Evolutionary conservation across 805 yeast species (phyloP), one percentile per base, ranked within the genome.

Genomic region (Ogataea corticis): DNA sequence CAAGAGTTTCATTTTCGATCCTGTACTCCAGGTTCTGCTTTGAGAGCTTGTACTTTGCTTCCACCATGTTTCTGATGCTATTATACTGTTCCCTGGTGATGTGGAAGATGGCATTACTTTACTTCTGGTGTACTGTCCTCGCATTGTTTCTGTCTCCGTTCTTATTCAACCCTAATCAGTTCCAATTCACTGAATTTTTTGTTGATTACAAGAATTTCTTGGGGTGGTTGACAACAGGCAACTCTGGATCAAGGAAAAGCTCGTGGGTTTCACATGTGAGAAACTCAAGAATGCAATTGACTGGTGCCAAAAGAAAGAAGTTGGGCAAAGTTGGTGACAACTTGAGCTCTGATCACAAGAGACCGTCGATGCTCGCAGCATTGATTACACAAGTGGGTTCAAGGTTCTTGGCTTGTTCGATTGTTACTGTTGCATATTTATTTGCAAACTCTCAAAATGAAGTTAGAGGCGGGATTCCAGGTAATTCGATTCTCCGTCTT

Each of bases 131-230:
- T 7, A 84, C 89, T 0, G 74, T 83, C 21, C 58, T 77, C 13
- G 83, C 89, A 0, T 70, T 86, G 62, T 72, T 84, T 48, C 66
- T 83, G 47, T 82, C 90, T 2, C 94, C 94, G 6, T 83, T 83
- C 54, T 63, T 85, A 33, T 86, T 80, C 67, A 86, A 86, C 59
- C 92, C 94, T 1, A 86, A 85, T 61, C 92, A 86, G 56, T 85
- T 83, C 53, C 75, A 81, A 3, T 80, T 83, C 68, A 68, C 68
- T 7, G 91, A 85, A 50, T 86, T 82, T 59, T 84, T 86, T 56
- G 64, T 83, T 42, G 92, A 86, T 63, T 85, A 85, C 62, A 70
- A 73, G 44, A 73, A 71, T 43, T 81, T 72, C 50, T 63, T 84
- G 44, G 58, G 55, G 30, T 77, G 82, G 82, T 61, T 81, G 44